Evolutionary conservation across 225 moss, liverwort and hornwort genomes (phyloP).

Genomic region (Bryoerythrophyllum caledonicum): DNA sequence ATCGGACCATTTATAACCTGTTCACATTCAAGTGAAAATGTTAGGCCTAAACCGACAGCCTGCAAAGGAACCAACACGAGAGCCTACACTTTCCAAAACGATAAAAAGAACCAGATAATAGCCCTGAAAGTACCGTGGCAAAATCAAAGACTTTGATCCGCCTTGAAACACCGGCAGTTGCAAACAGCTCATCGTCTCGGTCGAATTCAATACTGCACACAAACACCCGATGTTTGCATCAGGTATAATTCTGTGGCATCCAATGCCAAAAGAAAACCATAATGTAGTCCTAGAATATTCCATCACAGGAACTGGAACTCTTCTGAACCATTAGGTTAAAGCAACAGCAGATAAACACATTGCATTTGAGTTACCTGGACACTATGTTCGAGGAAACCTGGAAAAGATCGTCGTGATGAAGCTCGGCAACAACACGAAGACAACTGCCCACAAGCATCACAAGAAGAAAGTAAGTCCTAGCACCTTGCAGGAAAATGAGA

Average conservation of each 20-base stretch:
- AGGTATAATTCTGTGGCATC: slow-evolving; percentile 9
- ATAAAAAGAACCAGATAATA: background rate
- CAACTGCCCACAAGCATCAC: slow-evolving; percentile 54
- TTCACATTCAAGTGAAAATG: slow-evolving; percentile 20
- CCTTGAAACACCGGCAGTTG: slow-evolving; percentile 93
- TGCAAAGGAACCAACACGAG: background rate
- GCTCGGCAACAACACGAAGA: slow-evolving; percentile 73
- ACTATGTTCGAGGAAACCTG: slow-evolving; percentile 82
- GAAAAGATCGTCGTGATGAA: slow-evolving; percentile 73
- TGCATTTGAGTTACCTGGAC: slow-evolving; percentile 54
- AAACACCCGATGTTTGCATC: slow-evolving; percentile 8
- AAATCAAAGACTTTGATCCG: slow-evolving; percentile 92
- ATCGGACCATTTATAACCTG: slow-evolving; percentile 82
- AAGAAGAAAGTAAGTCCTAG: slow-evolving; percentile 13
- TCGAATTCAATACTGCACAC: slow-evolving; percentile 90
- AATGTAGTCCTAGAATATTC: background rate
- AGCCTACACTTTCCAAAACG: background rate
- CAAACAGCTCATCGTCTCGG: slow-evolving; percentile 82
- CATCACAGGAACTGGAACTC: background rate
- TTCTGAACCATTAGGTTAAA: background rate
- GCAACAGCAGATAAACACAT: slow-evolving; percentile 14
- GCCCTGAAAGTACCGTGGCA: slow-evolving; percentile 53
- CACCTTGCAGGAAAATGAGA: slow-evolving; percentile 6
- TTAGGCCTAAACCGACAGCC: slow-evolving; percentile 6
- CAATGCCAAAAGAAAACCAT: slow-evolving; percentile 5